A percentile compares a stretch with the other conserved stretches of the same genome.
Evolutionary conservation across 805 yeast genomes (phyloP).

Genomic region (Zygotorulaspora florentina): DNA sequence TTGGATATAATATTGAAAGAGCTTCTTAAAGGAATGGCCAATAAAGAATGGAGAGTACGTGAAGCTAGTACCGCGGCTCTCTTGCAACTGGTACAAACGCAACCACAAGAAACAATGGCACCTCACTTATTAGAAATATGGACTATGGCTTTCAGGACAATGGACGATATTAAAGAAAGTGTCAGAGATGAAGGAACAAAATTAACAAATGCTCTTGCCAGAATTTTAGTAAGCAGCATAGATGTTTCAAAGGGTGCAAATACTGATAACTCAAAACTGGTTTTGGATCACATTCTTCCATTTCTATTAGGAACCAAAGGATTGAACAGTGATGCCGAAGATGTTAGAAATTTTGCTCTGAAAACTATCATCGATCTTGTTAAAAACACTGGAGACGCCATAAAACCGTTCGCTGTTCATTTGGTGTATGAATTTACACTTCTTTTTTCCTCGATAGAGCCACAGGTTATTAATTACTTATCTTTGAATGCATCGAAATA

Average conservation of each 20-base stretch:
- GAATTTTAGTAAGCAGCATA: slow-evolving; percentile 54
- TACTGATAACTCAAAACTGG: slow-evolving; percentile 40
- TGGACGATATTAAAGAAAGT: slow-evolving; percentile 94
- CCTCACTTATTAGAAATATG: slow-evolving; percentile 62
- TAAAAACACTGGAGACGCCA: slow-evolving; percentile 54
- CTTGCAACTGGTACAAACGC: slow-evolving; percentile 62
- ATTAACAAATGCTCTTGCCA: slow-evolving; percentile 63
- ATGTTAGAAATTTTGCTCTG: slow-evolving; percentile 70
- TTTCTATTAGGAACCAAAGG: slow-evolving; percentile 78
- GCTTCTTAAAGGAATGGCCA: slow-evolving; percentile 62
- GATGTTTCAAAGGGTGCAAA: slow-evolving; percentile 41
- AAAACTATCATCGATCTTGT: slow-evolving; percentile 69
- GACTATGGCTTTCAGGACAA: slow-evolving; percentile 80
- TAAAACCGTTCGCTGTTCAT: slow-evolving; percentile 63
- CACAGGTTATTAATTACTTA: slow-evolving; percentile 81
- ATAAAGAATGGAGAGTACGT: slow-evolving; percentile 88
- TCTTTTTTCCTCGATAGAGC: slow-evolving; percentile 83
- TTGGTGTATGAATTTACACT: slow-evolving; percentile 65
- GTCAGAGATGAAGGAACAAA: slow-evolving; percentile 77
- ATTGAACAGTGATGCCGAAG: slow-evolving; percentile 78
- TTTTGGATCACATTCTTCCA: slow-evolving; percentile 62
- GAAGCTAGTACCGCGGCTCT: slow-evolving; percentile 79
- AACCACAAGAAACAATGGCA: slow-evolving; percentile 48
- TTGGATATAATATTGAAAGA: slow-evolving; percentile 61
- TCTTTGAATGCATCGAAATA: slow-evolving; percentile 86